Conservation (phyloP, 768 basidiomycete genomes). For the Naganishia randhawae region DNA sequence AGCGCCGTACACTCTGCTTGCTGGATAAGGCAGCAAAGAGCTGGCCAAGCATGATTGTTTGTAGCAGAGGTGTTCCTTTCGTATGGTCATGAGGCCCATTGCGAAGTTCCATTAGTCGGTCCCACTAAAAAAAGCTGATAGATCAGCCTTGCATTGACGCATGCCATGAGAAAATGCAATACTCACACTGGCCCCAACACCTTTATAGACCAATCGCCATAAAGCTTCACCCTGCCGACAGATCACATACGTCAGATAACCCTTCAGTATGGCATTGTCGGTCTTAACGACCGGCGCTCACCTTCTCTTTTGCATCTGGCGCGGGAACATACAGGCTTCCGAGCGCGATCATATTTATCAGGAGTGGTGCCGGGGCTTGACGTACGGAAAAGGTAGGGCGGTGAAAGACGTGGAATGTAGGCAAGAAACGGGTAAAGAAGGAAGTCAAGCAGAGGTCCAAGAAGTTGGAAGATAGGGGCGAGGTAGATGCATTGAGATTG, state of each 20-base stretch:
- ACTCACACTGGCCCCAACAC: conserved; percentile 24
- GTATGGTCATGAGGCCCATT: conserved; percentile 22
- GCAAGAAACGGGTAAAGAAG: conserved; percentile 28
- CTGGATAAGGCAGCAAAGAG: conserved; percentile 24
- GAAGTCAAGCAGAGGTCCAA: conserved; percentile 23
- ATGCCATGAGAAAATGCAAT: not conserved
- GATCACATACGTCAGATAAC: not conserved
- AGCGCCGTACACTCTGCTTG: conserved; percentile 15
- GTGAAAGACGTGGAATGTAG: conserved; percentile 26
- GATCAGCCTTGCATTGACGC: not conserved
- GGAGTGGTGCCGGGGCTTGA: conserved; percentile 13
- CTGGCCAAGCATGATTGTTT: conserved; percentile 27
- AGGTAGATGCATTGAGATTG: conserved; percentile 18
- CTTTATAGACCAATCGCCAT: conserved; percentile 29
- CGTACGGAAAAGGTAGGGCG: conserved; percentile 25
- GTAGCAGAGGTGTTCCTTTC: conserved; percentile 22
- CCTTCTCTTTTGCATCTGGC: conserved; percentile 25
- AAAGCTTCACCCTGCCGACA: conserved; percentile 24
- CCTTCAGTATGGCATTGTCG: not conserved
- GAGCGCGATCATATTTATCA: conserved; percentile 29
- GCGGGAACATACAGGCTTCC: conserved; percentile 25
- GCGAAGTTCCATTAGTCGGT: conserved; percentile 24
- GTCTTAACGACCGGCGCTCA: not conserved
- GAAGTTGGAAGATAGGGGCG: conserved; percentile 23
- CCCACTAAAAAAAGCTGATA: conserved; percentile 16